A percentile compares a stretch with the other conserved stretches of the same genome.
Evolutionary conservation across 2,329 filamentous ascomycete species (phyloP).

Genomic region (Monilinia laxa): DNA sequence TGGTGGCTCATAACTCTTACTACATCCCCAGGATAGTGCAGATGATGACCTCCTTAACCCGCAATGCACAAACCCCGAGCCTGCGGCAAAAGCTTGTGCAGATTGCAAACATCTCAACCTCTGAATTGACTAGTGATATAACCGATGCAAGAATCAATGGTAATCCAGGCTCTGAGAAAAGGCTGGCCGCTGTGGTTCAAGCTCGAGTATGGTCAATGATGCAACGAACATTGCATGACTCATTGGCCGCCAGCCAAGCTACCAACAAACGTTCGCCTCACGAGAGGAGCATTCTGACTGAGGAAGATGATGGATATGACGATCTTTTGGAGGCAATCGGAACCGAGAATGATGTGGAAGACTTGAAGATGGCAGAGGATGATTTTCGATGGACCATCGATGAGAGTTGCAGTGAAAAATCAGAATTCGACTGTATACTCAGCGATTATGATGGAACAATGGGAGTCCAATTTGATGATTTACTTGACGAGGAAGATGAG

Average conservation of each 20-base stretch:
- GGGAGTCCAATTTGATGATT: slow-evolving; percentile 25
- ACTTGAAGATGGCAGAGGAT: not conserved
- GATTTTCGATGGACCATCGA: slow-evolving; percentile 14
- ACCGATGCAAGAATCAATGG: not conserved
- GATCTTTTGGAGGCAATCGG: slow-evolving; percentile 11
- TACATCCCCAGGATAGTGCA: slow-evolving; percentile 21
- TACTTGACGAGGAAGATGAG: slow-evolving; percentile 27
- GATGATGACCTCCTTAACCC: slow-evolving; percentile 19
- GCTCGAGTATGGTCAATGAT: slow-evolving; percentile 35
- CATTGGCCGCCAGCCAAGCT: slow-evolving; percentile 21
- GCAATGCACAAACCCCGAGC: slow-evolving; percentile 20
- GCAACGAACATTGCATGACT: slow-evolving; percentile 31
- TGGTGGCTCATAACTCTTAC: slow-evolving; percentile 21
- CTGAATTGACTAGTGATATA: not conserved
- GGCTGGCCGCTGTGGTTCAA: slow-evolving; percentile 29
- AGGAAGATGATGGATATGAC: slow-evolving; percentile 5
- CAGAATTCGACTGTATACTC: slow-evolving; percentile 13
- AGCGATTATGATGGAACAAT: slow-evolving; percentile 3
- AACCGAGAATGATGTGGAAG: not conserved
- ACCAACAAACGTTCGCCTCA: slow-evolving; percentile 4
- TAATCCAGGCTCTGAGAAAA: slow-evolving; percentile 20
- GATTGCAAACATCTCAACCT: slow-evolving; percentile 2
- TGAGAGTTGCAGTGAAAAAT: slow-evolving; percentile 4
- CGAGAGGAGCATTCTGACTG: not conserved
- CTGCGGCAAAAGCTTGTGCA: slow-evolving; percentile 17